These are phyloP conservation scores for Thelonectria olida DNA, from an alignment of 2,329 filamentous ascomycete genomes.

Conservation along the genomic window DNA sequence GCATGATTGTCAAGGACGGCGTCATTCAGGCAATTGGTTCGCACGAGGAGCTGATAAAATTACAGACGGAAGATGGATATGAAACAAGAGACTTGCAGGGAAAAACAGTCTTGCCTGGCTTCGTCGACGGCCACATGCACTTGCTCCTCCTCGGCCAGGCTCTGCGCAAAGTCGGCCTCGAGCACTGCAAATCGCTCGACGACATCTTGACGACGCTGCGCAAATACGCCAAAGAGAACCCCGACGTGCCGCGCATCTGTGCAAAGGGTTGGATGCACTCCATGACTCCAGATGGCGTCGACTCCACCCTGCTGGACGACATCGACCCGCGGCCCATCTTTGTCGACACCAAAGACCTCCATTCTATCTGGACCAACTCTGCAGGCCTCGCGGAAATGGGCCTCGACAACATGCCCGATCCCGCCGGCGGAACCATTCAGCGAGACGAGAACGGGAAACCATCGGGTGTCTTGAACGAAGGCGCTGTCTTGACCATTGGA, in stretches of 20 bases:
- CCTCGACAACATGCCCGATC: conserved; percentile 51
- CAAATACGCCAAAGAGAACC: conserved; percentile 56
- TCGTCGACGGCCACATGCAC: conserved; percentile 68
- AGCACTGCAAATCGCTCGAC: conserved; percentile 56
- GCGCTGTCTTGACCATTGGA: conserved; percentile 60
- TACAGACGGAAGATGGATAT: conserved; percentile 4
- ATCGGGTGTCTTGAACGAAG: conserved; percentile 62
- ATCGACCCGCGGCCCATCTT: conserved; percentile 59
- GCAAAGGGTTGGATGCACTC: conserved; percentile 66
- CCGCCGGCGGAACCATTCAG: conserved; percentile 60
- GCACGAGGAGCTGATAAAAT: conserved; percentile 38
- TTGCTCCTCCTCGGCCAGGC: conserved; percentile 63
- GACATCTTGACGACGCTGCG: conserved; percentile 60
- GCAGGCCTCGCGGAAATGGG: conserved; percentile 56
- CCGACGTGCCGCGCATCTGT: conserved; percentile 58
- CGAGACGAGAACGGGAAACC: conserved; percentile 57
- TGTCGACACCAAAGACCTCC: conserved; percentile 60
- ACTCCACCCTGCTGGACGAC: conserved; percentile 53
- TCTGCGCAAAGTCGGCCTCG: conserved; percentile 59
- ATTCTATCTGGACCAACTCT: conserved; percentile 60
- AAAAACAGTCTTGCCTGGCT: conserved; percentile 59
- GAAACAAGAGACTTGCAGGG: conserved; percentile 42
- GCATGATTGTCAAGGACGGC: conserved; percentile 47
- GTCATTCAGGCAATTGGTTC: conserved; percentile 47
- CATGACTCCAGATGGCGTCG: conserved; percentile 56